phyloP scores from a whole-genome alignment of 805 yeast species.

The Candida nonsorbophila region DNA sequence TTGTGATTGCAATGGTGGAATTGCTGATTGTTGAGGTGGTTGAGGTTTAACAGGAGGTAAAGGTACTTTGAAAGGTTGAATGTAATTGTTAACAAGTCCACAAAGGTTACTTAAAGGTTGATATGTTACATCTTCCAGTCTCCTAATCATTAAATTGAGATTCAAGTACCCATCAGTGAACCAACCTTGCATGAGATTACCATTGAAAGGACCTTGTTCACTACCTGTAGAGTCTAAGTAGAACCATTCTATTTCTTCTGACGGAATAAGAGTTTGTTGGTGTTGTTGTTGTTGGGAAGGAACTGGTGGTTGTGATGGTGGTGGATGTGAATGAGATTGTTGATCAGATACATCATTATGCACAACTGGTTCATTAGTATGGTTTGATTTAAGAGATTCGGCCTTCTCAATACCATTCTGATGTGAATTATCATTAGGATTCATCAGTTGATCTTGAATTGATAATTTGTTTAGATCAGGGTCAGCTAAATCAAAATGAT shows the following conservation, averaged over 20 bases:
- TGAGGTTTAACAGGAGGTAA: constrained; percentile 29
- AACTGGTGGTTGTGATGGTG: too few relatives aligned
- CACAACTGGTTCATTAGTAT: too few relatives aligned
- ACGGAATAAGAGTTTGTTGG: not conserved
- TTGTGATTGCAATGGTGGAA: not conserved
- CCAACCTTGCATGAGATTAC: constrained; percentile 77
- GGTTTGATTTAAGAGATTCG: too few relatives aligned
- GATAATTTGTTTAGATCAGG: too few relatives aligned
- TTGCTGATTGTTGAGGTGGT: constrained; percentile 1
- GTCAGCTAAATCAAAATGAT: constrained; percentile 22
- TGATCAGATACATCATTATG: too few relatives aligned
- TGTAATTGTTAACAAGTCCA: constrained; percentile 40
- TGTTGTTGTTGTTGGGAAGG: too few relatives aligned
- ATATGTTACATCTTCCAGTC: constrained; percentile 50
- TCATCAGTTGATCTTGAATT: too few relatives aligned
- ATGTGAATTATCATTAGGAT: too few relatives aligned
- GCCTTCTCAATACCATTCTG: too few relatives aligned
- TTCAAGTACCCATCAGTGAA: constrained; percentile 53
- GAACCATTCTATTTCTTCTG: constrained; percentile 51
- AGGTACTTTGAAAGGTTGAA: constrained; percentile 60
- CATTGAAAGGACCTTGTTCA: constrained; percentile 80
- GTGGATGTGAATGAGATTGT: too few relatives aligned
- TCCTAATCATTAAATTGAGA: constrained; percentile 49
- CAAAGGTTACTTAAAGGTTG: constrained; percentile 51
- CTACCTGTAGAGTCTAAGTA: constrained; percentile 67